phyloP scores from a whole-genome alignment of 2,329 filamentous ascomycete genomes.

The Colletotrichum lindemuthianum region DNA sequence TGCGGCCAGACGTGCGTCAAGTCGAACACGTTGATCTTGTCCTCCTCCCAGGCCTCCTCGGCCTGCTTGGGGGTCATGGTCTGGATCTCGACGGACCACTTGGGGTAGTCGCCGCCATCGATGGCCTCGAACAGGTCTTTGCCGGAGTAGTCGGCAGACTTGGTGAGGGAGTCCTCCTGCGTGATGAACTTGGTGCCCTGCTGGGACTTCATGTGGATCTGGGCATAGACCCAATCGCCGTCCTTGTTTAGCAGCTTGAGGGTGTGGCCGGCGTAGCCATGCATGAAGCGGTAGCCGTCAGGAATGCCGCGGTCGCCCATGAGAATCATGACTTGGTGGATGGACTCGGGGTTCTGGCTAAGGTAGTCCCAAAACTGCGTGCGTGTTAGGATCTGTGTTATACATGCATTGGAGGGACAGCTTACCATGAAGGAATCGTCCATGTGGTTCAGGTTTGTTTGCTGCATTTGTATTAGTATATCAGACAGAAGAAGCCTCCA shows the following conservation, averaged over 20 bases:
- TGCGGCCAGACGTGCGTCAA: slow-evolving; percentile 68
- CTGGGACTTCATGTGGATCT: slow-evolving; percentile 60
- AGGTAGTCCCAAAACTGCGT: slow-evolving; percentile 42
- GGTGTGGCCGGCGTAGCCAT: slow-evolving; percentile 60
- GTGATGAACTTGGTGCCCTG: slow-evolving; percentile 57
- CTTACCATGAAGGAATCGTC: slow-evolving; percentile 56
- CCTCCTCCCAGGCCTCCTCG: slow-evolving; percentile 44
- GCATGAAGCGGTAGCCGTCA: slow-evolving; percentile 54
- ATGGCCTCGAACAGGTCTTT: slow-evolving; percentile 51
- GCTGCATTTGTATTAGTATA: neutral
- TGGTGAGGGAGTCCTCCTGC: slow-evolving; percentile 46
- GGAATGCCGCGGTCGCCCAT: slow-evolving; percentile 62
- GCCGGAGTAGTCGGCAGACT: slow-evolving; percentile 62
- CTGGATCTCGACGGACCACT: slow-evolving; percentile 64
- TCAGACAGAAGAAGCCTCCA: neutral
- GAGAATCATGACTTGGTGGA: slow-evolving; percentile 62
- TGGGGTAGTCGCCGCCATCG: slow-evolving; percentile 54
- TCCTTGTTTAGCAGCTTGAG: slow-evolving; percentile 56
- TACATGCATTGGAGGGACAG: slow-evolving; percentile 30
- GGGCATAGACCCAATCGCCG: slow-evolving; percentile 59
- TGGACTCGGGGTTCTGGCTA: slow-evolving; percentile 55
- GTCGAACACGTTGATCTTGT: slow-evolving; percentile 63
- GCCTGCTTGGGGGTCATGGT: slow-evolving; percentile 63
- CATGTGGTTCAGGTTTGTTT: slow-evolving; percentile 43
- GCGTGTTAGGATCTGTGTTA: neutral